Conservation (phyloP, 2,329 filamentous ascomycete species). For the Neofusicoccum ribis region DNA sequence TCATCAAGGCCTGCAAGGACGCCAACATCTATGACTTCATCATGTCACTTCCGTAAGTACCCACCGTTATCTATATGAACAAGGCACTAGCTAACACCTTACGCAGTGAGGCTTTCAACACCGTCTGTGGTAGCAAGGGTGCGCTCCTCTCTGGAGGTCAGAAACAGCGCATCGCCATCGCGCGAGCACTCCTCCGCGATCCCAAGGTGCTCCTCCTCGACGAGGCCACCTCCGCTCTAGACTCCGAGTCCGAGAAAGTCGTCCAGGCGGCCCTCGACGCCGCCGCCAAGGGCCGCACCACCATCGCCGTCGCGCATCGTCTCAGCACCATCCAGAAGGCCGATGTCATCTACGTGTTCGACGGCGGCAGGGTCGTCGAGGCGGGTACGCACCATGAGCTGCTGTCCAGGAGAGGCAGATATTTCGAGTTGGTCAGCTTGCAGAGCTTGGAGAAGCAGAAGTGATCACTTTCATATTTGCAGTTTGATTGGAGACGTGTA, state of each 20-base stretch:
- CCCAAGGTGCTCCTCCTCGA: constrained; percentile 68
- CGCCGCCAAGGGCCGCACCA: constrained; percentile 80
- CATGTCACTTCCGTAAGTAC: constrained; percentile 26
- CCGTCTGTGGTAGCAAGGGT: constrained; percentile 34
- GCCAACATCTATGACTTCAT: constrained; percentile 45
- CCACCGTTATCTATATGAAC: background rate
- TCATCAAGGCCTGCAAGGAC: constrained; percentile 76
- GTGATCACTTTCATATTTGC: background rate
- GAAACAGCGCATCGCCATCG: constrained; percentile 90
- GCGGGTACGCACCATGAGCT: constrained; percentile 65
- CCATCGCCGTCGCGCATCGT: constrained; percentile 85
- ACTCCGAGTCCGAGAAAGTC: constrained; percentile 58
- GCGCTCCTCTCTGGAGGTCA: constrained; percentile 76
- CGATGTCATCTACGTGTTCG: constrained; percentile 89
- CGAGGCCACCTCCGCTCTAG: constrained; percentile 21
- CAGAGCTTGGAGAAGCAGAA: constrained; percentile 20
- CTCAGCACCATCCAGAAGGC: constrained; percentile 88
- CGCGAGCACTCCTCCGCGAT: constrained; percentile 81
- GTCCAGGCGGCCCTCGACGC: constrained; percentile 77
- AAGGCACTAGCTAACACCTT: background rate
- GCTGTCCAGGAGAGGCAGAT: background rate
- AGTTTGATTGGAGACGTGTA: background rate
- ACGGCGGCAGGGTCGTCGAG: constrained; percentile 79
- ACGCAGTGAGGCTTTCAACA: constrained; percentile 60
- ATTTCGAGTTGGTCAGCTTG: constrained; percentile 20